phyloP scores from a whole-genome alignment of 2,329 filamentous ascomycete species.

The Clathrospora elynae region DNA sequence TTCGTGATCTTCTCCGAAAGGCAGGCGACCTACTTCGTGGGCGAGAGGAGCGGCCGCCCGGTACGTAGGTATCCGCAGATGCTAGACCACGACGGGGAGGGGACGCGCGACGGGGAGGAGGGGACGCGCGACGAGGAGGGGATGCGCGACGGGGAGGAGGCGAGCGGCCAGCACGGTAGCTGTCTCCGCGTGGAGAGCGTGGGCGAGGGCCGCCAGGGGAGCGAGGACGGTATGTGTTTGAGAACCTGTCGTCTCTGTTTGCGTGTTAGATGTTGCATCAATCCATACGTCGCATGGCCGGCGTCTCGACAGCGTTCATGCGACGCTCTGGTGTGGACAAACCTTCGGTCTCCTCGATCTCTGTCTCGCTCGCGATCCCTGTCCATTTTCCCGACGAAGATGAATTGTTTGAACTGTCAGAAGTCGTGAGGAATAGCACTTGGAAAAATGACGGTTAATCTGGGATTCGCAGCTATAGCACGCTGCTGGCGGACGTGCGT shows the following conservation, averaged over 20 bases:
- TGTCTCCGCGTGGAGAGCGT: constrained; percentile 43
- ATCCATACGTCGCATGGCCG: neutral
- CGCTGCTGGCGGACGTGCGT: constrained; percentile 7
- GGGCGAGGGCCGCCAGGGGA: constrained; percentile 41
- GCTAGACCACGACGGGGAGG: constrained; percentile 44
- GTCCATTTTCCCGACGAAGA: constrained; percentile 34
- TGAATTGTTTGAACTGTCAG: neutral
- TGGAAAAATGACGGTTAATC: constrained; percentile 4
- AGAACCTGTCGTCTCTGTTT: constrained; percentile 45
- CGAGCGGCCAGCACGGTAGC: constrained; percentile 44
- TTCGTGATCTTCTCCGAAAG: constrained; percentile 49
- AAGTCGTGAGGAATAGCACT: constrained; percentile 4
- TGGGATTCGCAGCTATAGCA: neutral
- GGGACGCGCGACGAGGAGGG: constrained; percentile 9
- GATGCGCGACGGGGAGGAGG: too few species aligned
- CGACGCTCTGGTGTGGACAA: constrained; percentile 35
- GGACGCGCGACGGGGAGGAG: constrained; percentile 20
- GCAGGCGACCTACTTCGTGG: constrained; percentile 48
- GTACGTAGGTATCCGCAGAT: constrained; percentile 51
- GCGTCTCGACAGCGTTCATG: constrained; percentile 9
- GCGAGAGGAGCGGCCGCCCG: constrained; percentile 42
- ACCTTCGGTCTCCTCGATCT: constrained; percentile 53
- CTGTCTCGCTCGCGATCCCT: constrained; percentile 50
- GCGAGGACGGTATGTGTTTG: constrained; percentile 47
- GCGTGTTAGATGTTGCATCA: constrained; percentile 17